phyloP scores from a whole-genome alignment of 371 early-diverging fungal species.

The Sporodiniella umbellata region DNA sequence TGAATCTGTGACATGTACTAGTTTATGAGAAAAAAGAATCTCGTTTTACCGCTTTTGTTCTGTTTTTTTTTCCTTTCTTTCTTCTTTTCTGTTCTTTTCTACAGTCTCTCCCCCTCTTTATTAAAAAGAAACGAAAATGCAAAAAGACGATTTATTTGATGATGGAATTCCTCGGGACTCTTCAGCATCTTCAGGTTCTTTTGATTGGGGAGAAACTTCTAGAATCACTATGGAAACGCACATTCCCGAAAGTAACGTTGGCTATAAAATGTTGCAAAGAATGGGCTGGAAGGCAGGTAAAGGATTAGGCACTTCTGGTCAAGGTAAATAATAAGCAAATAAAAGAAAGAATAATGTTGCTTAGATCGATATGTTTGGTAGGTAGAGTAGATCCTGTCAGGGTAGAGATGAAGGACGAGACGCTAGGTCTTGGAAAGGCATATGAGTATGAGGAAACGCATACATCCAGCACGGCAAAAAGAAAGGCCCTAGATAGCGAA shows the following conservation, averaged over 20 bases:
- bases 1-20: too few relatives aligned
- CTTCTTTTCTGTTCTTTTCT: too few relatives aligned
- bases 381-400: constrained; percentile 69
- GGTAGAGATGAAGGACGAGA: constrained; percentile 57
- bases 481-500: constrained; percentile 58
- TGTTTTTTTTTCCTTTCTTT: too few relatives aligned
- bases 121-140: not conserved
- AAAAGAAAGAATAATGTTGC: not conserved
- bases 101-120: not conserved
- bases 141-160: constrained; percentile 2
- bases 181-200: not conserved
- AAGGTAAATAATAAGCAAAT: constrained; percentile 27
- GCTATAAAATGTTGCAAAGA: constrained; percentile 56
- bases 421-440: constrained; percentile 65
- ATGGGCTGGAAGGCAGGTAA: constrained; percentile 70
- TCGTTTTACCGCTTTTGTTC: too few relatives aligned
- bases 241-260: constrained; percentile 56
- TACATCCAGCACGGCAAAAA: constrained; percentile 54
- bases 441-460: constrained; percentile 51
- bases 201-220: constrained; percentile 12
- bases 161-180: not conserved
- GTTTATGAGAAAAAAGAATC: too few relatives aligned
- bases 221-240: constrained; percentile 53
- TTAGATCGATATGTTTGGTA: constrained; percentile 11
- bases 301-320: constrained; percentile 52